Evolutionary conservation across 2,329 filamentous ascomycete species (phyloP), one percentile per base, ranked within the genome.

Genomic region (Ophiostoma quercus): DNA sequence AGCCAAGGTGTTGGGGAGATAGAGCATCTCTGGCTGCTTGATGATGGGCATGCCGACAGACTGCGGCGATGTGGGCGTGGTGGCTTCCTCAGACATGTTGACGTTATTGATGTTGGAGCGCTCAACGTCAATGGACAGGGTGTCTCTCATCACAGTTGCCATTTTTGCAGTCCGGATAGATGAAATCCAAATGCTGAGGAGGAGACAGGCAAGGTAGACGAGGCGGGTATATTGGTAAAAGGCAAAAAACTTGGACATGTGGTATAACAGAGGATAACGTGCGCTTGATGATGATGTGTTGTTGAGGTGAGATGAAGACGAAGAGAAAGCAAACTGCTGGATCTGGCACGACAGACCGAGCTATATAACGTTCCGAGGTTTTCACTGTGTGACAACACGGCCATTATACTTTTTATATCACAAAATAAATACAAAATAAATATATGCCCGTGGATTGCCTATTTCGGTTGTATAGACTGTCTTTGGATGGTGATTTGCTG

Each of bases 1-100:
- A 8, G 62, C 57, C 32, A 73, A 29, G 11, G 71, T 69, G 47
- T 74, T 71, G 0, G 73, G 73, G 9, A 75, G 47, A 12, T 41
- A 63, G 1, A 68, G 67, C 4, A 41, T 62, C 19, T 37, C 2
- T 25, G 57, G 57, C 14, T 62, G 57, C 25, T 57, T 57, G 14
- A 25, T 2, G 7, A 25, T 6, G n/a, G 22, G 51, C 51, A 57
- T 57, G 51, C 11, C 51, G n/a, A 57, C n/a, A 6, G 51, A 57
- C 9, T 25, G 51, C 3, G 51, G 9, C n/a, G 51, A 22, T 22
- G 51, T 25, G 2, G 51, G 51, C 16, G 51, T 57, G 9, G 51
- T 57, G 6, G 3, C 51, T 2, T 6, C 22, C 8, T 57, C 51
- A 5, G 22, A 22, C 6, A 25, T 57, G n/a, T 14, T 25, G 22